Conservation (phyloP, 164 flowering plant species). For the Magnolia changhungtana region DNA sequence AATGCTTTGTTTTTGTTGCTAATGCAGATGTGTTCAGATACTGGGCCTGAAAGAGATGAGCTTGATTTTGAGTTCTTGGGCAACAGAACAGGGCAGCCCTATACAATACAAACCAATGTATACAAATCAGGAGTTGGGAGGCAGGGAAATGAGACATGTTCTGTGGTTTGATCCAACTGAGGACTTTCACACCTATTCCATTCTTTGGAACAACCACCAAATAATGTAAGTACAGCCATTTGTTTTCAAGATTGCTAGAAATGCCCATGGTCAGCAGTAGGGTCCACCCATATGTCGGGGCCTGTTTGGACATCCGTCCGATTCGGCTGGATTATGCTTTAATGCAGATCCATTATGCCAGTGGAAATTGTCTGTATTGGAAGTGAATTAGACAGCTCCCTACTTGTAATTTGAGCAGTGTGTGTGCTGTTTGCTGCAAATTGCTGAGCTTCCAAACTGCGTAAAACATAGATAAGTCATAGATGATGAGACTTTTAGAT, state of each 20-base stretch:
- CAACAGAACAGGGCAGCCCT: constrained; percentile 77
- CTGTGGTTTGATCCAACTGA: constrained; percentile 94
- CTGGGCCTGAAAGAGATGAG: constrained; percentile 81
- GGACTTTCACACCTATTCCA: constrained; percentile 71
- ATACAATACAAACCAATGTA: constrained; percentile 76
- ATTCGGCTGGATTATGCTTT: not conserved
- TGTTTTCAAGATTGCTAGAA: not conserved
- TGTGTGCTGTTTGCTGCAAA: constrained; percentile 21
- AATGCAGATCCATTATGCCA: constrained; percentile 47
- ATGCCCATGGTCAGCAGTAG: no score
- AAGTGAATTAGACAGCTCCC: constrained; percentile 60
- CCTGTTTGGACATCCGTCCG: not conserved
- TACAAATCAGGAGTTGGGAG: constrained; percentile 83
- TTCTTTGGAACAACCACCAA: constrained; percentile 74
- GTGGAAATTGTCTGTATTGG: constrained; percentile 74
- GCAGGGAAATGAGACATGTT: constrained; percentile 81
- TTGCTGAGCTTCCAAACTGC: constrained; percentile 42
- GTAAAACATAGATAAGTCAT: not conserved
- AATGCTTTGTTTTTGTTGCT: not conserved
- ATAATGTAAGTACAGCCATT: constrained; percentile 39
- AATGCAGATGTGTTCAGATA: constrained; percentile 81
- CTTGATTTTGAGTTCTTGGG: constrained; percentile 94
- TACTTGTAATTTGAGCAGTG: constrained; percentile 45
- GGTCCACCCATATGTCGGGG: no score
- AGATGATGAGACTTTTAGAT: no score